Evolutionary conservation across 352 stramenopile species (phyloP).

Genomic region (Phytophthora hybrid): DNA sequence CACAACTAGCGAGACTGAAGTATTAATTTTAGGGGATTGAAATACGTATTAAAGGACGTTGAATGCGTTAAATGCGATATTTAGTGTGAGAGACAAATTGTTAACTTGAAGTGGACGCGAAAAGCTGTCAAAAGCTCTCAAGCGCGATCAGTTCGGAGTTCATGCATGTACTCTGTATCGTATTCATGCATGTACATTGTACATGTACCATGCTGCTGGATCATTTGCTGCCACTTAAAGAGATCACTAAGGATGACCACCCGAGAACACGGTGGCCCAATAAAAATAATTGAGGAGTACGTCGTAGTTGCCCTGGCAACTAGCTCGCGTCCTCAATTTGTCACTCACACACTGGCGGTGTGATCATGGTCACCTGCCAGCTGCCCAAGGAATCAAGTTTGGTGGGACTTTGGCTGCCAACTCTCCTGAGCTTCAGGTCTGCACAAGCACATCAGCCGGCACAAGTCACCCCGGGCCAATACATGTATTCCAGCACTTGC

Average conservation of each 20-base stretch:
- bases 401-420: constrained; percentile 16
- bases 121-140: not conserved
- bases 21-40: not conserved
- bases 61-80: not conserved
- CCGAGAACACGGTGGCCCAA: too few relatives aligned
- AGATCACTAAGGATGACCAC: too few relatives aligned
- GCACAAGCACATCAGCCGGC: not conserved
- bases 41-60: not conserved
- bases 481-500: not conserved
- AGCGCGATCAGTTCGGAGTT: not conserved
- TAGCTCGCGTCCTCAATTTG: too few relatives aligned
- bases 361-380: constrained; percentile 10
- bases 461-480: too few relatives aligned
- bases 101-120: not conserved
- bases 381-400: constrained; percentile 25
- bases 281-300: too few relatives aligned
- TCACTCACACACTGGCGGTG: not conserved
- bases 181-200: too few relatives aligned
- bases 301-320: too few relatives aligned
- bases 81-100: not conserved
- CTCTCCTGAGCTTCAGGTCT: constrained; percentile 2
- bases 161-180: too few relatives aligned
- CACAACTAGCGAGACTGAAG: not conserved
- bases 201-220: too few relatives aligned
- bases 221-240: too few relatives aligned